These are phyloP conservation scores for Quercus lobata DNA, from an alignment of 331 rosid species.

Conservation along the genomic window DNA sequence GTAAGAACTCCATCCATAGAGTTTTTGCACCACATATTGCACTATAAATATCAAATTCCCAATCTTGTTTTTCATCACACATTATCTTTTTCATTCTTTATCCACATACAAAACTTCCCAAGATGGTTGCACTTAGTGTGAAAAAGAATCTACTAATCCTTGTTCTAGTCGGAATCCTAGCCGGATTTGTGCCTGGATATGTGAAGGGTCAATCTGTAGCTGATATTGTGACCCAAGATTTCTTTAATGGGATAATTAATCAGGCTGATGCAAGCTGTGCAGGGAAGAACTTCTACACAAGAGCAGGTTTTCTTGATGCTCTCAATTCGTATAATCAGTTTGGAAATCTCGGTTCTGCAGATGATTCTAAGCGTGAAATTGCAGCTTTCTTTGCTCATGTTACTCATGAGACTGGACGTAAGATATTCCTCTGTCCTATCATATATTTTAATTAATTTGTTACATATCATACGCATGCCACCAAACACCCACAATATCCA, in stretches of 20 bases:
- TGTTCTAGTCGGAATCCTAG: neutral
- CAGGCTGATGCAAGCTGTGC: conserved; percentile 46
- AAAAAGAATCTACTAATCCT: neutral
- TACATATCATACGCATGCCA: too few relatives aligned
- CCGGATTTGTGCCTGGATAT: neutral
- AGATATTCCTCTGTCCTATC: neutral
- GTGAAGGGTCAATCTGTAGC: conserved; percentile 43
- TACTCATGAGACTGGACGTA: conserved; percentile 82
- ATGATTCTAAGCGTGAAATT: conserved; percentile 70
- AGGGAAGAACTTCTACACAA: conserved; percentile 53
- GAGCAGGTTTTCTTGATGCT: conserved; percentile 50
- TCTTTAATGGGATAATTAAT: conserved; percentile 46
- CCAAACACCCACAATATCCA: too few relatives aligned
- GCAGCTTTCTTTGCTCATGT: conserved; percentile 78
- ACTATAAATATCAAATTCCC: neutral
- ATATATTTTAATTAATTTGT: too few relatives aligned
- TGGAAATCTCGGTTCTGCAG: conserved; percentile 32
- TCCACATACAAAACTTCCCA: neutral
- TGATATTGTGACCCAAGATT: conserved; percentile 43
- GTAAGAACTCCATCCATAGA: too few relatives aligned
- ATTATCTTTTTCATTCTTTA: neutral
- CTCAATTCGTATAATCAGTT: conserved; percentile 38
- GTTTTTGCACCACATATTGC: neutral
- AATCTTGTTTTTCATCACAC: neutral
- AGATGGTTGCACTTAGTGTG: conserved; percentile 1